Conservation (phyloP, 208 protist species). For the Trypanosoma melophagium region DNA sequence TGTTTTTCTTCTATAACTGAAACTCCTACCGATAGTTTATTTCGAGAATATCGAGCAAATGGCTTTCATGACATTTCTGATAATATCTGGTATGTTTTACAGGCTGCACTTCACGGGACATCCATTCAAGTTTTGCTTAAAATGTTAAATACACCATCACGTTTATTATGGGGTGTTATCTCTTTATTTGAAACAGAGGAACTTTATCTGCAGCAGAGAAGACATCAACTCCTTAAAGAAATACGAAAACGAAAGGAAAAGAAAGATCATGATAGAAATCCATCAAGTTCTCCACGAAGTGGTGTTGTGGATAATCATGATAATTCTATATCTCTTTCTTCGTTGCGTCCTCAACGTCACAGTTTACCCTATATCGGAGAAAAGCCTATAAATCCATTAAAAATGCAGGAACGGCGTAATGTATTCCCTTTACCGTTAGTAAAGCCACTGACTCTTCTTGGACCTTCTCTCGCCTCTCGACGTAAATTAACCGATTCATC, state of each 20-base stretch:
- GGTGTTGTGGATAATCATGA: too few relatives aligned
- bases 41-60: conserved; percentile 1
- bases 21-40: background rate
- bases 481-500: background rate
- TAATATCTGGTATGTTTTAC: conserved; percentile 14
- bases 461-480: background rate
- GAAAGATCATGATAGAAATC: background rate
- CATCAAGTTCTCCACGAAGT: background rate
- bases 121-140: conserved; percentile 4
- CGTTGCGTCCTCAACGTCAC: too few relatives aligned
- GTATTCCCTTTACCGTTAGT: too few relatives aligned
- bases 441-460: too few relatives aligned
- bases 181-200: conserved; percentile 12
- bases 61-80: conserved; percentile 22
- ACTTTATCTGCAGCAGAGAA: conserved; percentile 5
- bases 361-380: too few relatives aligned
- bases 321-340: too few relatives aligned
- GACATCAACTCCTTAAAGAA: conserved; percentile 1
- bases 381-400: too few relatives aligned
- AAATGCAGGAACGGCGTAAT: too few relatives aligned
- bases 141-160: conserved; percentile 20
- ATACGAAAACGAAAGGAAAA: background rate
- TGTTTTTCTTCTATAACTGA: background rate
- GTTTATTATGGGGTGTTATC: background rate
- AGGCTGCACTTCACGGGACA: conserved; percentile 4